Percentiles rank a stretch among this genome's conserved stretches.
These are phyloP conservation scores for Melanogaster broomeanus DNA, from an alignment of 768 basidiomycete genomes.

Conservation along the genomic window DNA sequence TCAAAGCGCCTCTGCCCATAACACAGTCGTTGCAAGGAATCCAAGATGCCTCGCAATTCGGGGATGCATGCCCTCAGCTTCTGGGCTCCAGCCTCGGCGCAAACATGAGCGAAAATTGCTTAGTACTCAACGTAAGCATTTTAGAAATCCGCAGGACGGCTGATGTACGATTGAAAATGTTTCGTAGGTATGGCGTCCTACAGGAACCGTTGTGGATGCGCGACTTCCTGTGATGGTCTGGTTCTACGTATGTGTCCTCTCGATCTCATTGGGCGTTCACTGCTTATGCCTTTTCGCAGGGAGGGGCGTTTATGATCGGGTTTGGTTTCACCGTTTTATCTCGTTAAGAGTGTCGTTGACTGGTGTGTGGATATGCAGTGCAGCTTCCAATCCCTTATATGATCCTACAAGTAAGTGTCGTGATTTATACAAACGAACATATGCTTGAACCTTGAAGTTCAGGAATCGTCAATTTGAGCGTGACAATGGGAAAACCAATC, in stretches of 20 bases:
- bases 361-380: neutral
- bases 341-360: too few species aligned
- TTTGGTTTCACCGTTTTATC: neutral
- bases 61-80: constrained; percentile 53
- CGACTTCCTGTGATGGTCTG: constrained; percentile 20
- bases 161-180: neutral
- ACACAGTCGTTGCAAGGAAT: constrained; percentile 28
- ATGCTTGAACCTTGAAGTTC: neutral
- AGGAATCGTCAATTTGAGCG: constrained; percentile 11
- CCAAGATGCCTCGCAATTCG: constrained; percentile 47
- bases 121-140: constrained; percentile 43
- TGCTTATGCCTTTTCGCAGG: neutral
- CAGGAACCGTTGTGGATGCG: constrained; percentile 1
- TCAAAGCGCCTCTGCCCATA: constrained; percentile 51
- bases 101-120: constrained; percentile 48
- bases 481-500: constrained; percentile 11
- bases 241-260: constrained; percentile 4
- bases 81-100: constrained; percentile 37
- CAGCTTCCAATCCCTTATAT: neutral
- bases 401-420: neutral
- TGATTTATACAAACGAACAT: neutral
- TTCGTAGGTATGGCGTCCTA: constrained; percentile 18
- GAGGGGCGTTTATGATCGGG: neutral
- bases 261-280: neutral
- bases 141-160: neutral